Conservation (phyloP, 2,329 filamentous ascomycete genomes). For the Didymella keratinophila region DNA sequence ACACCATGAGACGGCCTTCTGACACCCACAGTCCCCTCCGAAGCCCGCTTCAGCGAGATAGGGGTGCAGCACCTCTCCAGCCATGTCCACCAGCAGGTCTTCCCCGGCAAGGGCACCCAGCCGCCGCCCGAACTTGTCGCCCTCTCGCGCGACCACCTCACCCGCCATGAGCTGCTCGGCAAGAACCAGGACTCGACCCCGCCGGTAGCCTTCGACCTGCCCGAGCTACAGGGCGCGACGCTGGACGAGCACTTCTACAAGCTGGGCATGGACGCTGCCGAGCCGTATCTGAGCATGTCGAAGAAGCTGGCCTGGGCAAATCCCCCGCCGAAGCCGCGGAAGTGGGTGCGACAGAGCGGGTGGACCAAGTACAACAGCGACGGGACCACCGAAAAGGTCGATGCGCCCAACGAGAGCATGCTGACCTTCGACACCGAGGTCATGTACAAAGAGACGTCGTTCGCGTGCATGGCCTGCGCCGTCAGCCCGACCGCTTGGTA, state of each 20-base stretch:
- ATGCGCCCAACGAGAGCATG: slow-evolving; percentile 79
- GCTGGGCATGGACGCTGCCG: slow-evolving; percentile 83
- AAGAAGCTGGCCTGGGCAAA: slow-evolving; percentile 74
- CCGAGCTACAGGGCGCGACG: slow-evolving; percentile 76
- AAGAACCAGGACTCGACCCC: slow-evolving; percentile 80
- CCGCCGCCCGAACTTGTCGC: slow-evolving; percentile 77
- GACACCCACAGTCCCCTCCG: slow-evolving; percentile 48
- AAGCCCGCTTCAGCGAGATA: slow-evolving; percentile 86
- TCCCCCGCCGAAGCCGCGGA: slow-evolving; percentile 66
- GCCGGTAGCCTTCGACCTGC: slow-evolving; percentile 87
- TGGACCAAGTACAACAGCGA: slow-evolving; percentile 93
- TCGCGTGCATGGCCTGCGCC: slow-evolving; percentile 96
- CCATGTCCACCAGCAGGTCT: slow-evolving; percentile 84
- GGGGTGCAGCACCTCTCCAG: slow-evolving; percentile 92
- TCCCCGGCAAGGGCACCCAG: slow-evolving; percentile 63
- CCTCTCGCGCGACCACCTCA: slow-evolving; percentile 82
- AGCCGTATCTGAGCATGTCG: slow-evolving; percentile 79
- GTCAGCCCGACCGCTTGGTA: slow-evolving; percentile 93
- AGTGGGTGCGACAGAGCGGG: slow-evolving; percentile 81
- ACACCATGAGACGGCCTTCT: neutral
- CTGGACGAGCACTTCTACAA: slow-evolving; percentile 95
- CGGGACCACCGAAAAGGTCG: slow-evolving; percentile 74
- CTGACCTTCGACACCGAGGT: slow-evolving; percentile 96
- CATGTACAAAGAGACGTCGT: slow-evolving; percentile 91
- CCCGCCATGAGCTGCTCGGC: slow-evolving; percentile 83